Evolutionary conservation across 192 early-diverging fungal species (phyloP).

Genomic region (Anaeromyces robustus): DNA sequence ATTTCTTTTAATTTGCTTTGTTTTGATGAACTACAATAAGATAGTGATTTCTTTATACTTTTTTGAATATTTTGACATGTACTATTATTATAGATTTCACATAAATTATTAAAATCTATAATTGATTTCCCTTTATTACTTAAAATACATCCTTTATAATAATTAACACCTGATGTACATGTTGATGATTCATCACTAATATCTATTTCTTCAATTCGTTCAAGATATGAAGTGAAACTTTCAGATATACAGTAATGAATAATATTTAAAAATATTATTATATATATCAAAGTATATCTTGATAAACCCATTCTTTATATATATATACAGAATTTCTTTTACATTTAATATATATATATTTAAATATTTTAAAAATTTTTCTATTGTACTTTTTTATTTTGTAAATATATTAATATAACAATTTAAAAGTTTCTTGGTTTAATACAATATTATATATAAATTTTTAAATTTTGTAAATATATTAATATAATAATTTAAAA

Average conservation of each 20-base stretch:
- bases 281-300: not conserved
- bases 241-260: not conserved
- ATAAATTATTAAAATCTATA: not conserved
- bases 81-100: not conserved
- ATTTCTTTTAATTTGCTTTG: not conserved
- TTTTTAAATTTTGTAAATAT: no score
- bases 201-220: not conserved
- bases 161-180: not conserved
- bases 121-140: not conserved
- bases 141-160: not conserved
- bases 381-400: no score
- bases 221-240: not conserved
- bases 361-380: no score
- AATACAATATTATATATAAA: no score
- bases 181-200: not conserved
- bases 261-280: not conserved
- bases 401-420: no score
- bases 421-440: no score
- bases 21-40: not conserved
- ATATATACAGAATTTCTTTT: no score
- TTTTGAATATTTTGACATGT: not conserved
- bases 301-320: no score
- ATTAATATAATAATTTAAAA: no score
- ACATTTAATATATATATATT: no score
- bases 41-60: not conserved